A percentile compares a stretch with the other conserved stretches of the same genome.
Evolutionary conservation across 352 stramenopile genomes (phyloP).

Genomic region (Phytophthora syringae): DNA sequence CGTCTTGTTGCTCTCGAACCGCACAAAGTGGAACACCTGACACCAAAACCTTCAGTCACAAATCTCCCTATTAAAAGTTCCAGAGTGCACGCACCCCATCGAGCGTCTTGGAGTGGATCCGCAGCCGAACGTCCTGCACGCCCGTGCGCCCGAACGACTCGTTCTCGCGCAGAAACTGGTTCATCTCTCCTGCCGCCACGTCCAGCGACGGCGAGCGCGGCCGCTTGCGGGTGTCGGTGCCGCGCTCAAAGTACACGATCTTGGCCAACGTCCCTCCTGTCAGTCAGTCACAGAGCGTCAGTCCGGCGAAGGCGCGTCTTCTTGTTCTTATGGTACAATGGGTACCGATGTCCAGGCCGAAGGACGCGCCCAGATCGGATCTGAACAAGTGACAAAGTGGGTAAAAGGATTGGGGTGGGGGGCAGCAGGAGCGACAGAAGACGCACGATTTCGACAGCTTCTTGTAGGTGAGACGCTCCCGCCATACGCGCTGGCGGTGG

Average conservation of each 20-base stretch:
- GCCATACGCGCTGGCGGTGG: conserved; percentile 71
- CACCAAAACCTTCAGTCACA: not conserved
- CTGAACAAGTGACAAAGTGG: conserved; percentile 30
- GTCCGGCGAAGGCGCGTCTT: too few relatives aligned
- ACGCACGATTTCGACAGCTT: conserved; percentile 85
- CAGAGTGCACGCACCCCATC: conserved; percentile 72
- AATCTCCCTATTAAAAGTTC: not conserved
- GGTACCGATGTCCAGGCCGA: conserved; percentile 84
- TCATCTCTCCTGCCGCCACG: conserved; percentile 85
- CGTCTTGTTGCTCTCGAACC: conserved; percentile 83
- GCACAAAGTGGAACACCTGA: conserved; percentile 96
- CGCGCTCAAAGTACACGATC: conserved; percentile 95
- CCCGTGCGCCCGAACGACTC: conserved; percentile 81
- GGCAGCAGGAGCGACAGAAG: not conserved
- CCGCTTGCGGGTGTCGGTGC: conserved; percentile 60
- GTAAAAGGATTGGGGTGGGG: not conserved
- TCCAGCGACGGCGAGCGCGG: conserved; percentile 79
- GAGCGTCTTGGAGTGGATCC: conserved; percentile 86
- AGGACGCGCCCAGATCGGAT: conserved; percentile 85
- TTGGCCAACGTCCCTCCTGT: conserved; percentile 94
- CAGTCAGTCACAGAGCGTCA: conserved; percentile 5
- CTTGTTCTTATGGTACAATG: not conserved
- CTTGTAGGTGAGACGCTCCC: conserved; percentile 80
- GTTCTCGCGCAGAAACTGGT: conserved; percentile 83
- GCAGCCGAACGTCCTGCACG: conserved; percentile 90